A percentile compares a stretch with the other conserved stretches of the same genome.
phyloP scores from a whole-genome alignment of 1,284 basidiomycete species.

The Sutorius eximius region DNA sequence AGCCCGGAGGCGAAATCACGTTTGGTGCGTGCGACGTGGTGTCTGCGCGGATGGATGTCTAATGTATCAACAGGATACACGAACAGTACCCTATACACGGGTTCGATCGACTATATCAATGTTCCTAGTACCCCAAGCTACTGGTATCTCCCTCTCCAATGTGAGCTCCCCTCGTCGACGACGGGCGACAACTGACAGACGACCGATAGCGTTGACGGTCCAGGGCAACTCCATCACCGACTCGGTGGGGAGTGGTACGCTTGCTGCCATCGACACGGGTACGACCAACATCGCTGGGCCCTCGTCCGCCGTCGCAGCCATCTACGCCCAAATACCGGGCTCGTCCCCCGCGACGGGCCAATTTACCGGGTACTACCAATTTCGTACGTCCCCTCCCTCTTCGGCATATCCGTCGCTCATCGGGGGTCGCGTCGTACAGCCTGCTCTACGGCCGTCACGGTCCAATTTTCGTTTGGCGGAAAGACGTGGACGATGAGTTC shows the following conservation, averaged over 20 bases:
- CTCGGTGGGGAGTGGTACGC: conserved; percentile 15
- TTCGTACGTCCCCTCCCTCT: conserved; percentile 16
- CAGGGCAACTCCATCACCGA: conserved; percentile 27
- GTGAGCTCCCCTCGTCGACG: conserved; percentile 17
- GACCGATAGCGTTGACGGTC: conserved; percentile 28
- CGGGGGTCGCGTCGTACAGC: conserved; percentile 7
- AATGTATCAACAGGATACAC: conserved; percentile 36
- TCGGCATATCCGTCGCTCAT: neutral
- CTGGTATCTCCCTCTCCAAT: conserved; percentile 31
- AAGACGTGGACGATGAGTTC: conserved; percentile 44
- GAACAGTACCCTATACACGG: conserved; percentile 41
- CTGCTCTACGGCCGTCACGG: conserved; percentile 23
- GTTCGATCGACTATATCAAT: conserved; percentile 39
- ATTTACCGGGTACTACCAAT: conserved; percentile 35
- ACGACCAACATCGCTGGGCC: conserved; percentile 44
- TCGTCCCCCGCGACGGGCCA: conserved; percentile 29
- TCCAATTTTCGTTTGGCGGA: conserved; percentile 46
- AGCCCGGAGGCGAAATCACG: conserved; percentile 33
- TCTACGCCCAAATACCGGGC: conserved; percentile 42
- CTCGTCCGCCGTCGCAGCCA: conserved; percentile 27
- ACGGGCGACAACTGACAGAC: conserved; percentile 2
- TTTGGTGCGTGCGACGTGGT: conserved; percentile 20
- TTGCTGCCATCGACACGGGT: conserved; percentile 45
- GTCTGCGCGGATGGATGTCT: conserved; percentile 8
- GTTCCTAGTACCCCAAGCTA: conserved; percentile 29